Percentiles rank a stretch among this genome's conserved stretches.
Conservation (phyloP, 192 early-diverging fungal species). For the Podila minutissima region DNA sequence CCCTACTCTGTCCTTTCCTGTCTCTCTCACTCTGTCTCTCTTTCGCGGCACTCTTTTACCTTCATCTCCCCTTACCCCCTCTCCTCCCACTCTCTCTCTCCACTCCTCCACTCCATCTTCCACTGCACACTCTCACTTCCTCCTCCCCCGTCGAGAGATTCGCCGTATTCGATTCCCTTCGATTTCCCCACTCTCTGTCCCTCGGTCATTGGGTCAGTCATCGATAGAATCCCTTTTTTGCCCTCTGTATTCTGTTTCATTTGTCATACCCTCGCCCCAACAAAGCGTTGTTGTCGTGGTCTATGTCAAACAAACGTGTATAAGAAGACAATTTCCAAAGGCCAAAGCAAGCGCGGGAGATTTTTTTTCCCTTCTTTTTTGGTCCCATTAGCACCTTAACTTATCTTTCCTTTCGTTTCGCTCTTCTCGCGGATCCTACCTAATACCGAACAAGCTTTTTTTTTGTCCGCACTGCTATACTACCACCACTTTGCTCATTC, state of each 20-base stretch:
- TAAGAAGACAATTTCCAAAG: not conserved
- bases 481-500: not conserved
- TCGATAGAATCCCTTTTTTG: not conserved
- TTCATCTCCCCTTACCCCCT: not conserved
- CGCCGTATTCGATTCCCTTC: not conserved
- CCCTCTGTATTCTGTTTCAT: not conserved
- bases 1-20: not conserved
- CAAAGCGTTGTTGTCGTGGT: not conserved
- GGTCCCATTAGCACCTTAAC: not conserved
- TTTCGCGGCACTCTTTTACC: not conserved
- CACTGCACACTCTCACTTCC: too few relatives aligned
- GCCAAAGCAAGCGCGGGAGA: not conserved
- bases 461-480: not conserved
- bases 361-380: constrained; percentile 2
- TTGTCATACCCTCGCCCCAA: not conserved
- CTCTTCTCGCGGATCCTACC: constrained; percentile 2
- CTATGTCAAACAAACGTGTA: not conserved
- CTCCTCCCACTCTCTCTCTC: not conserved
- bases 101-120: too few relatives aligned
- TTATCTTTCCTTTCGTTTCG: not conserved
- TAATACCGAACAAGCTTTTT: not conserved
- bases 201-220: constrained; percentile 2
- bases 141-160: not conserved
- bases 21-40: not conserved
- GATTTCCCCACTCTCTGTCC: not conserved